phyloP scores from a whole-genome alignment of 179 eudicot species.

The Silene noctiflora region DNA sequence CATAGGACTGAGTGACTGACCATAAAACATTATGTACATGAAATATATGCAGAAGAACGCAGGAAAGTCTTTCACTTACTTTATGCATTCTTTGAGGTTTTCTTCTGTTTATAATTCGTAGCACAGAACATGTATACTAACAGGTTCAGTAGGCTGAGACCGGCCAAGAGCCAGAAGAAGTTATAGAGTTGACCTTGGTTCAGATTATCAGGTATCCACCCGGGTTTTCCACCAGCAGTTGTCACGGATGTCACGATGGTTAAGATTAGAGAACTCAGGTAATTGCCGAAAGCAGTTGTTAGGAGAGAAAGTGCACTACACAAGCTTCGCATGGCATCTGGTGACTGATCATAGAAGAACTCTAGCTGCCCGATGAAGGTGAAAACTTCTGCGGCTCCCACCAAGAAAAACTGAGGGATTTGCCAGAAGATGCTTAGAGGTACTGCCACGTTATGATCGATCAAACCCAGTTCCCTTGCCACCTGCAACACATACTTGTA shows the following conservation, averaged over 20 bases:
- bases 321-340: constrained; percentile 37
- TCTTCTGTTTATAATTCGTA: constrained; percentile 30
- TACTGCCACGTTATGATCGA: constrained; percentile 20
- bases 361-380: constrained; percentile 34
- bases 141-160: constrained; percentile 31
- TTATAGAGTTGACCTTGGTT: constrained; percentile 32
- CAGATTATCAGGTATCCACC: constrained; percentile 41
- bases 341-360: constrained; percentile 38
- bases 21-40: not conserved
- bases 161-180: constrained; percentile 38
- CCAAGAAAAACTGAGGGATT: constrained; percentile 33
- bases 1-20: not conserved
- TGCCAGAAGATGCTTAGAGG: constrained; percentile 37
- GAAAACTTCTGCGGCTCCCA: constrained; percentile 39
- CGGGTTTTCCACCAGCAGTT: constrained; percentile 27
- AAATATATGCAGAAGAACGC: not conserved
- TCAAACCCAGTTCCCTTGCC: constrained; percentile 21
- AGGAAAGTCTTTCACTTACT: not conserved
- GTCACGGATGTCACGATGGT: constrained; percentile 29
- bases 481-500: not conserved
- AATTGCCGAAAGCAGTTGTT: constrained; percentile 32
- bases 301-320: constrained; percentile 33
- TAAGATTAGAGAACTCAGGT: constrained; percentile 35
- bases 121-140: constrained; percentile 26
- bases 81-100: constrained; percentile 10